These are phyloP conservation scores for Yamadazyma phyllophila DNA, from an alignment of 805 yeast genomes.

Conservation along the genomic window DNA sequence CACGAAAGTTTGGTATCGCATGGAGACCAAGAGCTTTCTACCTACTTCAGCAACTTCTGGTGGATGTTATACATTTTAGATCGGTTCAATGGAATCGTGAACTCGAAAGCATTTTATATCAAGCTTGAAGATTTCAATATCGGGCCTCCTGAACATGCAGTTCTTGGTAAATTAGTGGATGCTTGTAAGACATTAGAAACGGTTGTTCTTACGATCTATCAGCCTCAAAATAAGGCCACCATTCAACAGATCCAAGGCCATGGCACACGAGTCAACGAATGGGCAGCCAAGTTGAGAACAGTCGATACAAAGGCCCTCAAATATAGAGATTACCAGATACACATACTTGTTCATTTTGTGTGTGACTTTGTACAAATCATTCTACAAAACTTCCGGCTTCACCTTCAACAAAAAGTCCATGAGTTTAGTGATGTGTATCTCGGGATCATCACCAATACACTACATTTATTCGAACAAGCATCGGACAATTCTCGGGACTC, in stretches of 20 bases:
- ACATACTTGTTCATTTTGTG: background rate
- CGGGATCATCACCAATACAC: background rate
- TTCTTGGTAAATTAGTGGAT: background rate
- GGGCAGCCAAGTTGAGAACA: background rate
- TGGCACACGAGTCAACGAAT: background rate
- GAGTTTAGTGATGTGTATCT: conserved; percentile 3
- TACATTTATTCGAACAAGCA: background rate
- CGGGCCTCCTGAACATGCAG: conserved; percentile 5
- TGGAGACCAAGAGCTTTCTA: conserved; percentile 8
- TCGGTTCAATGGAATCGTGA: conserved; percentile 29
- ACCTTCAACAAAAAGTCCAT: background rate
- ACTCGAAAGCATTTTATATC: conserved; percentile 26
- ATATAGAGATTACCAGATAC: background rate
- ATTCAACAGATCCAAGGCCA: background rate
- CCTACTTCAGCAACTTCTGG: conserved; percentile 26
- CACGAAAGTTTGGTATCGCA: conserved; percentile 5
- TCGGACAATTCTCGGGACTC: background rate
- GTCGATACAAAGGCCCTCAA: background rate
- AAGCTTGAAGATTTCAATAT: conserved; percentile 30
- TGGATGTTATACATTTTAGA: conserved; percentile 35
- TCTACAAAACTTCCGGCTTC: background rate
- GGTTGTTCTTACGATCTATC: conserved; percentile 10
- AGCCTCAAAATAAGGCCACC: conserved; percentile 6
- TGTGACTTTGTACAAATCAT: background rate
- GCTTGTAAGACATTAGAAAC: conserved; percentile 3